A percentile compares a stretch with the other conserved stretches of the same genome.
These are phyloP conservation scores for Pyrus betulifolia DNA, from an alignment of 306 rosid species.

Conservation along the genomic window DNA sequence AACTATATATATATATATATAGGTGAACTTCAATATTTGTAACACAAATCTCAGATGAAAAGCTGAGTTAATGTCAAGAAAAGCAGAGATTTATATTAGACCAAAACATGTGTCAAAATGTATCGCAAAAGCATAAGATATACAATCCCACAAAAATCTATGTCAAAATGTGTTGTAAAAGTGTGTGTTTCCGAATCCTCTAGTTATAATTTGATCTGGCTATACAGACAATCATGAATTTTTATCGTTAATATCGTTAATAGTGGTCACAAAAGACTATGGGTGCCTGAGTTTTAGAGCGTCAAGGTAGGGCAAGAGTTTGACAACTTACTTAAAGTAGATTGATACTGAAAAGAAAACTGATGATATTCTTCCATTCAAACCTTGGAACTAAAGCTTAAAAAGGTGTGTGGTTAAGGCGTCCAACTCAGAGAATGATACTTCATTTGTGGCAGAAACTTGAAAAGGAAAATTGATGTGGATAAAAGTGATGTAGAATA, in stretches of 20 bases:
- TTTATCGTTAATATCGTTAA: neutral
- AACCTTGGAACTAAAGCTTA: slow-evolving; percentile 9
- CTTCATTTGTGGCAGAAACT: neutral
- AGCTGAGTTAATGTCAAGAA: too few relatives aligned
- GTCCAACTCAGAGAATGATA: slow-evolving; percentile 10
- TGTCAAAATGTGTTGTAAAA: too few relatives aligned
- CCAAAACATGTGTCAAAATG: too few relatives aligned
- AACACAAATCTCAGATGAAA: too few relatives aligned
- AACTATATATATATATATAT: too few relatives aligned
- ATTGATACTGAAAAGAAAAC: neutral
- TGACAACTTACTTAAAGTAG: neutral
- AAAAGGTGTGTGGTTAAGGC: slow-evolving; percentile 8
- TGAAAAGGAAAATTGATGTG: neutral
- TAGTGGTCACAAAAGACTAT: neutral
- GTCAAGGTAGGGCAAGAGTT: neutral
- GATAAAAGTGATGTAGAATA: neutral
- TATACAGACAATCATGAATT: neutral
- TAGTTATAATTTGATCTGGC: neutral
- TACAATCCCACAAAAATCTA: too few relatives aligned
- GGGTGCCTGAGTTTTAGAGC: neutral
- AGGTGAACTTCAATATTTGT: too few relatives aligned
- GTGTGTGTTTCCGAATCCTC: too few relatives aligned
- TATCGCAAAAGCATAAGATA: too few relatives aligned
- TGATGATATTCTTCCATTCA: neutral
- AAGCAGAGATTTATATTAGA: too few relatives aligned